Evolutionary conservation across 164 flowering plant species (phyloP), one percentile per base, ranked within the genome.

Genomic region (Vitis rotundifolia): DNA sequence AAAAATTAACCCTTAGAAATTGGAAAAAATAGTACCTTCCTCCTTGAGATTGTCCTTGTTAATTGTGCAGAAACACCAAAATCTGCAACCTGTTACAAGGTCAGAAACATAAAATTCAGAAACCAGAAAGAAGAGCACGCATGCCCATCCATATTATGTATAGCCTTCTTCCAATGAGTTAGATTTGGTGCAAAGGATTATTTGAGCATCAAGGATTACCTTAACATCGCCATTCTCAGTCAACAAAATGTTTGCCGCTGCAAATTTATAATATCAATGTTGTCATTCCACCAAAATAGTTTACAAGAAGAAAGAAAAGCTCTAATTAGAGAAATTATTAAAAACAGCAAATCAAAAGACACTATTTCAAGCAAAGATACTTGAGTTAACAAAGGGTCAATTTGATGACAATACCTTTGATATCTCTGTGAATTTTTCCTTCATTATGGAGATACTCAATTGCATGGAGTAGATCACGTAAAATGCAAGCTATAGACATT

Each of bases 11-110:
- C 50, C 15, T 16, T 13, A 71, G 15, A 1, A 48, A 13, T 37
- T 37, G 19, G 11, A 15, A 14, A 8, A 11, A 44, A 22, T 12
- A 2, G 48, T 78, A 95, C 99, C 98, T 95, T 95, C 76, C 99
- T 91, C 79, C 99, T 89, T n/a, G 99, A 95, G 73, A 95, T 93
- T 71, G 99, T 95, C 76, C 93, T 85, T 22, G 99, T 93, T 75
- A 95, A 80, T 73, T 95, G 99, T 52, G 98, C 99, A 75, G 99
- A 93, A 71, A 95, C 99, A 56, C 99, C 99, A 78, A 95, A 95
- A 80, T 95, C 99, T 71, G 98, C 99, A 80, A 95, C 99, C 99
- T 95, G 86, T 75, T 53, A 76, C 76, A 77, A 61, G 59, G 26
- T 69, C 49, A 80, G n/a, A 28, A 70, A 54, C 47, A 31, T 49